Evolutionary conservation across 192 early-diverging fungal genomes (phyloP).

Genomic region (Gorgonomyces haynaldii): DNA sequence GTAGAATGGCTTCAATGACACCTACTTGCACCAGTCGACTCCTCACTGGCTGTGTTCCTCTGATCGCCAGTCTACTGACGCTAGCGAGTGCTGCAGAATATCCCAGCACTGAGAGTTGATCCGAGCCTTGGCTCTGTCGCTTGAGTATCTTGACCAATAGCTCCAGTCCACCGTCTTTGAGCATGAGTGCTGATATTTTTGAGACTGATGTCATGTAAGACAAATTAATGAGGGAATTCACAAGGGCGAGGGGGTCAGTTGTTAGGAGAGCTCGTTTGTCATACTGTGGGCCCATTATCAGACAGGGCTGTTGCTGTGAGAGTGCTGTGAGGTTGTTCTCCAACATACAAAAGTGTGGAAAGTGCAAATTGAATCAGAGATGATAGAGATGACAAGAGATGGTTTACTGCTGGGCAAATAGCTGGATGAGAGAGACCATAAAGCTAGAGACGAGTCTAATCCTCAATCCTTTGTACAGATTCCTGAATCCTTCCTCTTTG

Average conservation of each 20-base stretch:
- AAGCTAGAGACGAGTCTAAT: slow-evolving; percentile 19
- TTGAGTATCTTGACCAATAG: slow-evolving; percentile 67
- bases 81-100: slow-evolving; percentile 30
- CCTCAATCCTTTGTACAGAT: slow-evolving; percentile 30
- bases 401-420: neutral
- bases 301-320: no score
- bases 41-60: slow-evolving; percentile 67
- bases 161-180: slow-evolving; percentile 79
- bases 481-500: slow-evolving; percentile 34
- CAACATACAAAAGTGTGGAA: no score
- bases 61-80: slow-evolving; percentile 75
- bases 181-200: slow-evolving; percentile 68
- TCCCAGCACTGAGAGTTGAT: neutral
- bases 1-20: slow-evolving; percentile 31
- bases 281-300: no score
- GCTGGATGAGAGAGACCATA: slow-evolving; percentile 3
- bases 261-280: slow-evolving; percentile 93
- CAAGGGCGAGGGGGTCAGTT: slow-evolving; percentile 73
- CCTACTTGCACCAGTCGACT: slow-evolving; percentile 77
- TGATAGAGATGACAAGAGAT: neutral
- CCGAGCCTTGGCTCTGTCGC: neutral
- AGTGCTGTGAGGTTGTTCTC: no score
- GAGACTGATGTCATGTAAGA: slow-evolving; percentile 71
- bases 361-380: no score
- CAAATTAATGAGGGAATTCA: slow-evolving; percentile 80